Evolutionary conservation across 768 basidiomycete species (phyloP).

Genomic region (Boletus vermiculosoides): DNA sequence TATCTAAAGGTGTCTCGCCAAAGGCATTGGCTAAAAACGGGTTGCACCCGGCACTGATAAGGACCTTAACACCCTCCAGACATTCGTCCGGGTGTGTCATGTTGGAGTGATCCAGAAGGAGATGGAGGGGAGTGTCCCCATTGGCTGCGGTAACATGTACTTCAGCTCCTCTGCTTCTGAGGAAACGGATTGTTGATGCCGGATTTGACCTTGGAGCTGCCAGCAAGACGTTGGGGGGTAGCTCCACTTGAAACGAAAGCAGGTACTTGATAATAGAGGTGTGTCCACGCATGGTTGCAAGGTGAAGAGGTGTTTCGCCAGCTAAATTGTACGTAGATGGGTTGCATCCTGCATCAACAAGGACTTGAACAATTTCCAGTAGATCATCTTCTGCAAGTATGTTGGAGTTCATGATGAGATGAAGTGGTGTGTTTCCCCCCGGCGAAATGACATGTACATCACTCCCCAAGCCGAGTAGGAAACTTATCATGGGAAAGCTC

Average conservation of each 20-base stretch:
- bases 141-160: not conserved
- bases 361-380: not conserved
- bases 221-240: not conserved
- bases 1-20: no score
- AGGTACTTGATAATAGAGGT: not conserved
- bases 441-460: no score
- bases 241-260: not conserved
- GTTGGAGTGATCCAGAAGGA: fast-evolving
- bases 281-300: not conserved
- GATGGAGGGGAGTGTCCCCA: not conserved
- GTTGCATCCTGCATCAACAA: constrained; percentile 11
- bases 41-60: no score
- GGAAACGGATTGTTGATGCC: not conserved
- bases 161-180: not conserved
- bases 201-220: not conserved
- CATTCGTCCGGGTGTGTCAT: not conserved
- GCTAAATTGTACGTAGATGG: not conserved
- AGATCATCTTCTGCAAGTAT: not conserved
- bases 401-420: not conserved
- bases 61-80: not conserved
- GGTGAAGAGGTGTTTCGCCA: not conserved
- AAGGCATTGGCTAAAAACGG: no score
- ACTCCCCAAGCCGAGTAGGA: no score
- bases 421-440: no score
- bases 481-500: no score